These are phyloP conservation scores for Trichoderma gracile DNA, from an alignment of 2,329 filamentous ascomycete species.

Conservation along the genomic window DNA sequence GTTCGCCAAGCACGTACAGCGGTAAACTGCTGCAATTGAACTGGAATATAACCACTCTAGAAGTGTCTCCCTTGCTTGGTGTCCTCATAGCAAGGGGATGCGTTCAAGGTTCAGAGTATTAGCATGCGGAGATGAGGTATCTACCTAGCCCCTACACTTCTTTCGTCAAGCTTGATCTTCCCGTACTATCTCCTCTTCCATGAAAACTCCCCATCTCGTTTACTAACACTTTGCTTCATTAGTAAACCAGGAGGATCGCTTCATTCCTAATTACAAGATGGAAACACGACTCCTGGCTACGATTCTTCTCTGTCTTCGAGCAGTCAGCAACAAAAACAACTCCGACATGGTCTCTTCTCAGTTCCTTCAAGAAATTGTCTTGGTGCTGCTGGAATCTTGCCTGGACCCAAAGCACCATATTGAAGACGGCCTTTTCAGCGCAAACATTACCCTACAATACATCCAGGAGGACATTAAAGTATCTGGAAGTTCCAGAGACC, in stretches of 20 bases:
- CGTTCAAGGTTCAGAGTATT: neutral
- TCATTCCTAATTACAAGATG: neutral
- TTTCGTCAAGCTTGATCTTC: neutral
- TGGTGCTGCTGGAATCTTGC: slow-evolving; percentile 42
- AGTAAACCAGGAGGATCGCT: neutral
- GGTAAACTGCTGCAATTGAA: neutral
- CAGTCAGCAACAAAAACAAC: neutral
- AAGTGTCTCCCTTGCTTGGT: neutral
- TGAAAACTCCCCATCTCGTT: no score
- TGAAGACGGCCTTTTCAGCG: no score
- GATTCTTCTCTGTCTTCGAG: slow-evolving; percentile 1
- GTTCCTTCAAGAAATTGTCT: neutral
- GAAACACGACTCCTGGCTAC: neutral
- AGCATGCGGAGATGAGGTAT: neutral
- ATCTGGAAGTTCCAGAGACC: slow-evolving; percentile 49
- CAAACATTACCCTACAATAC: no score
- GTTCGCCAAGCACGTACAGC: slow-evolving; percentile 1
- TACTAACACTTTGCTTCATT: no score
- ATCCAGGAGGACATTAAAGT: slow-evolving; percentile 48
- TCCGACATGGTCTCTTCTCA: neutral
- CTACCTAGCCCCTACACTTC: neutral
- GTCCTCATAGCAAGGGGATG: neutral
- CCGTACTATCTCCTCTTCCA: neutral
- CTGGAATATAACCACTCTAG: neutral
- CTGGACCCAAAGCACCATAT: slow-evolving; percentile 44